These are phyloP conservation scores for Sarocladium oryzae DNA, from an alignment of 2,329 filamentous ascomycete species.

Conservation along the genomic window DNA sequence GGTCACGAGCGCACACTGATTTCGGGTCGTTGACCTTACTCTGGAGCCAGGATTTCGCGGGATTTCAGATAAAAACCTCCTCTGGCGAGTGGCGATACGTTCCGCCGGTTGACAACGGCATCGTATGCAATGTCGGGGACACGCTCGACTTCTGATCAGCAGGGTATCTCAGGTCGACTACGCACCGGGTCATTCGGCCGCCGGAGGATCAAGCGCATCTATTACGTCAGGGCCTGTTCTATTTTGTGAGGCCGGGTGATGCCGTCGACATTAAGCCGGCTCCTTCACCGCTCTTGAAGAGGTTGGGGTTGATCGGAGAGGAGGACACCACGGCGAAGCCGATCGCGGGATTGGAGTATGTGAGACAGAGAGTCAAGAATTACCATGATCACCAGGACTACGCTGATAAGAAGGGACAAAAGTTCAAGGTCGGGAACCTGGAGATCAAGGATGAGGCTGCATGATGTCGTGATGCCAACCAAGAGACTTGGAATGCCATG, in stretches of 20 bases:
- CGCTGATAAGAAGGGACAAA: conserved; percentile 1
- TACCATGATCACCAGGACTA: conserved; percentile 21
- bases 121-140: conserved; percentile 36
- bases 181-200: conserved; percentile 27
- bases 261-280: conserved; percentile 22
- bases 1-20: conserved; percentile 38
- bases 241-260: conserved; percentile 29
- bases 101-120: conserved; percentile 34
- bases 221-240: conserved; percentile 27
- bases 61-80: conserved; percentile 38
- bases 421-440: background rate
- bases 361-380: conserved; percentile 32
- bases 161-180: conserved; percentile 26
- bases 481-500: background rate
- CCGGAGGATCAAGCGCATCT: conserved; percentile 26
- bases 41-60: conserved; percentile 47
- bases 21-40: conserved; percentile 46
- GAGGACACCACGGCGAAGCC: conserved; percentile 18
- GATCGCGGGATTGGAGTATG: conserved; percentile 32
- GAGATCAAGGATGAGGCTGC: conserved; percentile 4
- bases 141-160: conserved; percentile 23
- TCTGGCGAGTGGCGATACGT: conserved; percentile 38
- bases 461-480: background rate
- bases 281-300: conserved; percentile 21
- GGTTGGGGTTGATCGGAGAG: conserved; percentile 19